phyloP scores from a whole-genome alignment of 192 early-diverging fungal species.

The Linnemannia zychae region DNA sequence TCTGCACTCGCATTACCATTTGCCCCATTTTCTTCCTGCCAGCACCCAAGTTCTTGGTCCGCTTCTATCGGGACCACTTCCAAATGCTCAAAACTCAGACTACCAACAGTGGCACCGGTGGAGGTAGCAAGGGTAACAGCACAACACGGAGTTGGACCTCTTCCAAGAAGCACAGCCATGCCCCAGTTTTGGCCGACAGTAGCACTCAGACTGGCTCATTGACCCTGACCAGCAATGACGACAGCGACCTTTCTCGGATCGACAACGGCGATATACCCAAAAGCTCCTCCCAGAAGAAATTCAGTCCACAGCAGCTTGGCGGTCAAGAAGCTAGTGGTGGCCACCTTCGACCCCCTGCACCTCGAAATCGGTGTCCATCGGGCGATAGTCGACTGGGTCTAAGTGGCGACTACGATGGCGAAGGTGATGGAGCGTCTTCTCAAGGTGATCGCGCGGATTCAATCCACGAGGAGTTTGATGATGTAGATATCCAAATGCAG shows the following conservation, averaged over 20 bases:
- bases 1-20: conserved; percentile 36
- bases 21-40: conserved; percentile 40
- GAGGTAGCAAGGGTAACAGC: conserved; percentile 10
- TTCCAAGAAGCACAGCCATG: neutral
- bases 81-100: conserved; percentile 14
- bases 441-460: neutral
- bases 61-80: conserved; percentile 35
- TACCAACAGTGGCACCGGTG: neutral
- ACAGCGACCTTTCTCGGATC: neutral
- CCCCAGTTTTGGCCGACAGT: neutral
- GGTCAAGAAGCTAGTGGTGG: neutral
- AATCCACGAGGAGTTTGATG: neutral
- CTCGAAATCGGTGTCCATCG: neutral
- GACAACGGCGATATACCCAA: neutral
- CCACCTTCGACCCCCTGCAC: neutral
- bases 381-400: neutral
- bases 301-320: neutral
- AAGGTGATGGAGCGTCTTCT: neutral
- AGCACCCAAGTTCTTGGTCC: conserved; percentile 27
- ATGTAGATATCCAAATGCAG: conserved; percentile 4
- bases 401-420: neutral
- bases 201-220: neutral
- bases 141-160: neutral
- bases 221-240: neutral
- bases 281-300: neutral